phyloP scores from a whole-genome alignment of 2,329 filamentous ascomycete genomes.

The Fusarium sp. region DNA sequence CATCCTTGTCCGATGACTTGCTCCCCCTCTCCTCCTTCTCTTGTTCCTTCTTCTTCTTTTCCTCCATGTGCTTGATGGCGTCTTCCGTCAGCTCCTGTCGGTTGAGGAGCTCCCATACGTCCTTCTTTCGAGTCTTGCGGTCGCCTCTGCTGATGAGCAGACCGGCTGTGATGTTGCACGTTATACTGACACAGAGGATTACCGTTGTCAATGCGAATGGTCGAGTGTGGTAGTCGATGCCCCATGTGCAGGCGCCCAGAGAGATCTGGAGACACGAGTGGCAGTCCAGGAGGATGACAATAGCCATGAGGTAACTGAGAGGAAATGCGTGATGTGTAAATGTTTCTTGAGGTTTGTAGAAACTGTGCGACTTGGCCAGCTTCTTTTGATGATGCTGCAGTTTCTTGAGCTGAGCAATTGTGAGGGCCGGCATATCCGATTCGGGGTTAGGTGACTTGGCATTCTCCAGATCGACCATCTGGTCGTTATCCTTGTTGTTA shows the following conservation, averaged over 20 bases:
- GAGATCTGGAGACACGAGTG: constrained; percentile 85
- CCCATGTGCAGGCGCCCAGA: constrained; percentile 82
- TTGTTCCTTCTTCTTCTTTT: constrained; percentile 51
- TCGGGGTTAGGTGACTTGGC: constrained; percentile 53
- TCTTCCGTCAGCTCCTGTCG: constrained; percentile 78
- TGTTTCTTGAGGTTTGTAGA: constrained; percentile 91
- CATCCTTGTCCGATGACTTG: constrained; percentile 14
- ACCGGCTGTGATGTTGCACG: constrained; percentile 81
- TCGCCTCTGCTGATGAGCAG: constrained; percentile 83
- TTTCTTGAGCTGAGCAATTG: constrained; percentile 72
- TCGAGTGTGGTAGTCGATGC: constrained; percentile 76
- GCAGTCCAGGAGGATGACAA: constrained; percentile 82
- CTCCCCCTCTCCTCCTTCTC: constrained; percentile 23
- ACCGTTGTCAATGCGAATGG: constrained; percentile 81
- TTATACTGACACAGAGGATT: constrained; percentile 83
- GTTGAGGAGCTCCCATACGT: constrained; percentile 81
- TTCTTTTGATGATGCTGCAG: constrained; percentile 83
- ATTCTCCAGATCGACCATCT: constrained; percentile 53
- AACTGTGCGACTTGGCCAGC: constrained; percentile 85
- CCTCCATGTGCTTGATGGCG: constrained; percentile 62
- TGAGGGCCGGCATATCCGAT: constrained; percentile 71
- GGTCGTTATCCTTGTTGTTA: constrained; percentile 55
- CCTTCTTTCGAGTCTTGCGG: constrained; percentile 83
- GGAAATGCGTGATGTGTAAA: constrained; percentile 85
- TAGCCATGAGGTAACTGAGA: constrained; percentile 76